Evolutionary conservation across 2,329 filamentous ascomycete species (phyloP), one percentile per base, ranked within the genome.

Genomic region (Ophiosphaerella herpotricha): DNA sequence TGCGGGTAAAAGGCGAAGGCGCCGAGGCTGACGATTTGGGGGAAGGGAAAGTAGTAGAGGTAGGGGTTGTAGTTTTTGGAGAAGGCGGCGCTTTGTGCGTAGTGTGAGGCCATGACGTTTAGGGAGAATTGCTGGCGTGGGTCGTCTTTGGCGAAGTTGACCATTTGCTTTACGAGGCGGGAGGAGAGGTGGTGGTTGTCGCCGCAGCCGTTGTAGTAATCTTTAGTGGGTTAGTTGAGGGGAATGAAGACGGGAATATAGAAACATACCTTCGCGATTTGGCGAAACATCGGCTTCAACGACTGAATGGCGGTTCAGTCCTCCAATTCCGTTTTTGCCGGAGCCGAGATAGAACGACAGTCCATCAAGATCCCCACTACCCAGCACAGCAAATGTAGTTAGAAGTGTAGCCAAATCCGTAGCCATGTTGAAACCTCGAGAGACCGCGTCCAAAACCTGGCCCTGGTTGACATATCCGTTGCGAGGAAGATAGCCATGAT

Each of bases 401-500:
- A 77, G 64, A 32, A 76, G 61, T 18, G 65, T 65, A 21, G 72
- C 63, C 39, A 66, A 58, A 12, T 64, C 61, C 18, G 53, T 39
- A 18, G 43, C 61, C 61, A 66, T 66, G 48, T 60, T 63, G 52
- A 62, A 59, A 7, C 63, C 60, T 14, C 58, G 52, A 13, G 52
- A 43, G 3, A 55, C 61, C 4, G 60, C 55, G 13, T 50, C 52
- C 4, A 63, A 16, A 4, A 61, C 42, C 37, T 60, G 55, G 21
- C 55, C 51, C 8, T 51, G 54, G 35, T 42, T 62, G 44, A 59
- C 57, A 24, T 45, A 45, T 8, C 79, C 79, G 45, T 78, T 62
- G 41, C 72, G 79, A 3, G 77, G 78, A 1, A 82, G 71, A 47
- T 77, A 79, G 12, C 75, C 75, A 51, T 82, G 77, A 57, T 82